Conservation (phyloP, 225 moss, liverwort and hornwort species). For the Straminergon stramineum region DNA sequence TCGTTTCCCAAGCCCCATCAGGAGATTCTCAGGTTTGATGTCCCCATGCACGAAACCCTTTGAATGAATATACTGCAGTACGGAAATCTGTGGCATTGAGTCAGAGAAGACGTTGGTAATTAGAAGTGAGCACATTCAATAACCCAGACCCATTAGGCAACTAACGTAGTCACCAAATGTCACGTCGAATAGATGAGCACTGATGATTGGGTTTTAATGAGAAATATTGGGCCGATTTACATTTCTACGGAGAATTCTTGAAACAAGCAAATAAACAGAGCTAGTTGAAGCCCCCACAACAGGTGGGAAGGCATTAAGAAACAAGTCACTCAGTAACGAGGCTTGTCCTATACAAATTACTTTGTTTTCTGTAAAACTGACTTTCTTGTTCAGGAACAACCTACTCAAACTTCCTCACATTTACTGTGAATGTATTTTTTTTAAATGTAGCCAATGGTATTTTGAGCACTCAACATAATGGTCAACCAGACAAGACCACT, state of each 20-base stretch:
- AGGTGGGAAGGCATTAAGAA: neutral
- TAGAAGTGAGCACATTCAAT: neutral
- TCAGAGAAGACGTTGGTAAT: neutral
- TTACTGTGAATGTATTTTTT: too few relatives aligned
- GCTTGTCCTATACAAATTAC: neutral
- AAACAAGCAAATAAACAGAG: neutral
- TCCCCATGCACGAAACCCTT: constrained; percentile 80
- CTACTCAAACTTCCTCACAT: neutral
- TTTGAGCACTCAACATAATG: neutral
- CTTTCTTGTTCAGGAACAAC: neutral
- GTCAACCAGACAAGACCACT: neutral
- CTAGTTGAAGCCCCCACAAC: neutral
- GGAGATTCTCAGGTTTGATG: constrained; percentile 81
- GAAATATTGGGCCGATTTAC: neutral
- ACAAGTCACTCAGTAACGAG: neutral
- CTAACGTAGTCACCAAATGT: neutral
- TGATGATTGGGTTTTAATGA: neutral
- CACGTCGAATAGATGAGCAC: neutral
- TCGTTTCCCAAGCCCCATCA: constrained; percentile 79
- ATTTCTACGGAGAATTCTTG: neutral
- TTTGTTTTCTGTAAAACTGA: neutral
- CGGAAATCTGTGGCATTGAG: constrained; percentile 42
- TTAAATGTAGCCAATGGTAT: neutral
- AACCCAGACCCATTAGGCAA: neutral
- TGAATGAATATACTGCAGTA: constrained; percentile 68